phyloP scores from a whole-genome alignment of 257 asterid genomes.

The Penstemon newberryi region DNA sequence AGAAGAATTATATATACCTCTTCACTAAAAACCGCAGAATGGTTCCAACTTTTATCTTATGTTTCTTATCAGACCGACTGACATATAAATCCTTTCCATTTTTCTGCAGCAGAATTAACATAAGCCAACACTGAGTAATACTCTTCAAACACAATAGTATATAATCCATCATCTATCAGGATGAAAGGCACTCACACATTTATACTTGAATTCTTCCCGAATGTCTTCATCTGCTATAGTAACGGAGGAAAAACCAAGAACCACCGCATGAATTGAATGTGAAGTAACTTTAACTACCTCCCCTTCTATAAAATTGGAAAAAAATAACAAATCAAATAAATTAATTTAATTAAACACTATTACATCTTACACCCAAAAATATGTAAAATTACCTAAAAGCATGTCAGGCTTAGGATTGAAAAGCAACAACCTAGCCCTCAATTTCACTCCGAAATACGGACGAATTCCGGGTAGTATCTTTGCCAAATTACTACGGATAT shows the following conservation, averaged over 20 bases:
- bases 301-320: constrained; percentile 48
- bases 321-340: neutral
- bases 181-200: constrained; percentile 43
- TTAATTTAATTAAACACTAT: neutral
- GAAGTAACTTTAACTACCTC: constrained; percentile 69
- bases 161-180: constrained; percentile 19
- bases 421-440: constrained; percentile 56
- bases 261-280: constrained; percentile 58
- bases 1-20: constrained; percentile 37
- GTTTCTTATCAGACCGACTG: constrained; percentile 56
- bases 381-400: constrained; percentile 54
- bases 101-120: constrained; percentile 50
- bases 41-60: constrained; percentile 66
- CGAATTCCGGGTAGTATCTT: constrained; percentile 66
- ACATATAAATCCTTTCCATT: constrained; percentile 53
- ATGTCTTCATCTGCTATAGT: constrained; percentile 61
- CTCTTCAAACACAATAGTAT: constrained; percentile 1
- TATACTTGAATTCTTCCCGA: constrained; percentile 61
- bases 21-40: constrained; percentile 65
- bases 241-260: constrained; percentile 79
- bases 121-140: neutral
- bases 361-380: neutral
- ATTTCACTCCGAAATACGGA: constrained; percentile 61
- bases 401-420: constrained; percentile 69
- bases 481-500: constrained; percentile 40